phyloP scores from a whole-genome alignment of 441 rosid genomes.

The Erodium texanum region DNA sequence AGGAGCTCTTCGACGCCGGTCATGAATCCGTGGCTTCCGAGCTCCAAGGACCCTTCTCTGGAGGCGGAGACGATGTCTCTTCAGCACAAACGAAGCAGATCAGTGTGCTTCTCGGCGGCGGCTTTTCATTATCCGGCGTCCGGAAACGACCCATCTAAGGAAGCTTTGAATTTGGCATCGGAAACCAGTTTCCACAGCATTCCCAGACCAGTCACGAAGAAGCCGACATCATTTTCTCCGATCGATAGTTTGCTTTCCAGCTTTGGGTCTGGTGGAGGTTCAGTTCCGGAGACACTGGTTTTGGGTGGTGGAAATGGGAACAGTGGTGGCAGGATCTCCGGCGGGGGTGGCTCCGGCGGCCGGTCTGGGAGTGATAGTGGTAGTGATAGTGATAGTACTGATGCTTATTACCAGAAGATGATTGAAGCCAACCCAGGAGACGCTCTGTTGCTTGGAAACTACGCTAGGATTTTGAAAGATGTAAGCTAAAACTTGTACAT shows the following conservation, averaged over 20 bases:
- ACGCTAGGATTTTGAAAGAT: slow-evolving; percentile 74
- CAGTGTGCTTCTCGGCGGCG: neutral
- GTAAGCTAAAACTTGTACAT: slow-evolving; percentile 23
- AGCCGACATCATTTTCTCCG: neutral
- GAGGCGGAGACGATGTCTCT: too few relatives aligned
- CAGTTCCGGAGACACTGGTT: too few relatives aligned
- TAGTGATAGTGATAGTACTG: slow-evolving; percentile 29
- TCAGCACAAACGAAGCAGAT: neutral
- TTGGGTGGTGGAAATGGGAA: slow-evolving; percentile 20
- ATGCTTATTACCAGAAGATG: slow-evolving; percentile 61
- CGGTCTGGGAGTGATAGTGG: slow-evolving; percentile 27
- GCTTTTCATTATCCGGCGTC: neutral
- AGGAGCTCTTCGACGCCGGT: neutral
- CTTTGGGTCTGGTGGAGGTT: too few relatives aligned
- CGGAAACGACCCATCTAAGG: neutral
- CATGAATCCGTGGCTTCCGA: neutral
- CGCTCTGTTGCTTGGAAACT: slow-evolving; percentile 57
- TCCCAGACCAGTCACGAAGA: too few relatives aligned
- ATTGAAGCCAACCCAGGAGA: slow-evolving; percentile 72
- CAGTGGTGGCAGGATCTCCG: slow-evolving; percentile 12
- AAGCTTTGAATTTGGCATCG: too few relatives aligned
- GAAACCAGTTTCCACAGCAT: too few relatives aligned
- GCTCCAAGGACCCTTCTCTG: too few relatives aligned
- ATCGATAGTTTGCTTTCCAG: neutral
- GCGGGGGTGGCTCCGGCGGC: slow-evolving; percentile 23